Conservation (phyloP, 305 asterid species). For the Solanum hybrid region DNA sequence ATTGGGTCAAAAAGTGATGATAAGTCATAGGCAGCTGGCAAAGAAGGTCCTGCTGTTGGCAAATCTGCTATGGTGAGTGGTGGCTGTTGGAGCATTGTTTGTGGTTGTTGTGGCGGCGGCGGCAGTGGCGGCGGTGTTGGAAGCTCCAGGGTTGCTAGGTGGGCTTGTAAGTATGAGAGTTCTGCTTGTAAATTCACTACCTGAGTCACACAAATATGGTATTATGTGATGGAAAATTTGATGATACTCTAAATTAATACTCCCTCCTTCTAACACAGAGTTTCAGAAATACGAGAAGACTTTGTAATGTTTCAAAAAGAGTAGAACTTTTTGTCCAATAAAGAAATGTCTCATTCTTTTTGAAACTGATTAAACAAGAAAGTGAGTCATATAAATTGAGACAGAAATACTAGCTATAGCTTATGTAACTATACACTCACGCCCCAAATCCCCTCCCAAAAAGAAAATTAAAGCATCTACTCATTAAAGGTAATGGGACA, state of each 20-base stretch:
- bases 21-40: constrained; percentile 52
- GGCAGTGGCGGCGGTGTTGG: constrained; percentile 55
- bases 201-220: constrained; percentile 17
- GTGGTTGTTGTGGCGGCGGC: constrained; percentile 22
- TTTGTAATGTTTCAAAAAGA: too few species aligned
- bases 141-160: constrained; percentile 59
- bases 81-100: constrained; percentile 24
- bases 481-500: not conserved
- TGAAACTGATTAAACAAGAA: too few species aligned
- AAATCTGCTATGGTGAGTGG: constrained; percentile 49
- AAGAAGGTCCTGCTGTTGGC: constrained; percentile 27
- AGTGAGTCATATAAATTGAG: not conserved
- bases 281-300: too few species aligned
- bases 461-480: too few species aligned
- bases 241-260: not conserved
- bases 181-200: constrained; percentile 80
- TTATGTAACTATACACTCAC: too few species aligned
- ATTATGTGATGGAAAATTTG: not conserved
- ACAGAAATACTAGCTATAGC: too few species aligned
- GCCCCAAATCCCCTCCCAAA: not conserved
- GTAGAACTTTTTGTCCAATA: not conserved
- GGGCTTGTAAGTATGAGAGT: constrained; percentile 65
- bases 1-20: constrained; percentile 59
- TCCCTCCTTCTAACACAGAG: not conserved
- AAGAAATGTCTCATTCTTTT: too few species aligned